These are phyloP conservation scores for Pseudocercospora crystallina DNA, from an alignment of 2,329 filamentous ascomycete genomes.

Conservation along the genomic window DNA sequence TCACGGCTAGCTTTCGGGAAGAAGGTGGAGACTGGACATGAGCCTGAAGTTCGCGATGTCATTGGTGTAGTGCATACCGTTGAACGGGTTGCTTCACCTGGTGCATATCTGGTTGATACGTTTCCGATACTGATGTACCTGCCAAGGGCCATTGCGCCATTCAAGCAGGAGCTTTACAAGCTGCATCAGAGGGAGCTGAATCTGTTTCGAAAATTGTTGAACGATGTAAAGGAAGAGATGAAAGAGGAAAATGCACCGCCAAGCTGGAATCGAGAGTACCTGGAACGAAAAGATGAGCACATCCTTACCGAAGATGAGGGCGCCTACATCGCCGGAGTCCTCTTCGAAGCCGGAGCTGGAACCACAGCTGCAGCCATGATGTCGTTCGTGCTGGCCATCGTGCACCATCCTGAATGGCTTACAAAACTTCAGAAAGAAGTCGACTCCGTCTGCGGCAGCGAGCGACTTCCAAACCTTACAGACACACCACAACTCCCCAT, in stretches of 20 bases:
- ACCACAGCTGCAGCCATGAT: conserved; percentile 36
- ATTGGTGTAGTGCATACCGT: conserved; percentile 37
- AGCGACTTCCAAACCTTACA: conserved; percentile 52
- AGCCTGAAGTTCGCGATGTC: conserved; percentile 34
- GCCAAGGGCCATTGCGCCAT: conserved; percentile 32
- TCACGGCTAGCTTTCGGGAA: conserved; percentile 43
- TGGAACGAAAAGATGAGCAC: conserved; percentile 25
- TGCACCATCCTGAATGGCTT: conserved; percentile 25
- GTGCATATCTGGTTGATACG: conserved; percentile 38
- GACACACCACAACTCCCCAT: conserved; percentile 55
- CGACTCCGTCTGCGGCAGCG: conserved; percentile 37
- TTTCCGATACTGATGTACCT: conserved; percentile 33
- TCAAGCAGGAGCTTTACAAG: conserved; percentile 30
- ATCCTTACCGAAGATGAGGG: conserved; percentile 30
- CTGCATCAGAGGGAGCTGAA: conserved; percentile 30
- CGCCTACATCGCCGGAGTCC: conserved; percentile 35
- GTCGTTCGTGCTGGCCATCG: conserved; percentile 34
- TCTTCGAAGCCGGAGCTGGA: conserved; percentile 34
- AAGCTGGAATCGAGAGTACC: conserved; percentile 29
- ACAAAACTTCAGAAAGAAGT: conserved; percentile 36
- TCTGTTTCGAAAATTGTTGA: conserved; percentile 33
- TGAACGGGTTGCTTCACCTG: conserved; percentile 39
- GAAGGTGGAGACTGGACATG: conserved; percentile 35
- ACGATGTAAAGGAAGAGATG: conserved; percentile 34
- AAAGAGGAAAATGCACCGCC: conserved; percentile 14